Evolutionary conservation across 1,284 basidiomycete genomes (phyloP).

Genomic region (Cryptococcus jaspeensis): DNA sequence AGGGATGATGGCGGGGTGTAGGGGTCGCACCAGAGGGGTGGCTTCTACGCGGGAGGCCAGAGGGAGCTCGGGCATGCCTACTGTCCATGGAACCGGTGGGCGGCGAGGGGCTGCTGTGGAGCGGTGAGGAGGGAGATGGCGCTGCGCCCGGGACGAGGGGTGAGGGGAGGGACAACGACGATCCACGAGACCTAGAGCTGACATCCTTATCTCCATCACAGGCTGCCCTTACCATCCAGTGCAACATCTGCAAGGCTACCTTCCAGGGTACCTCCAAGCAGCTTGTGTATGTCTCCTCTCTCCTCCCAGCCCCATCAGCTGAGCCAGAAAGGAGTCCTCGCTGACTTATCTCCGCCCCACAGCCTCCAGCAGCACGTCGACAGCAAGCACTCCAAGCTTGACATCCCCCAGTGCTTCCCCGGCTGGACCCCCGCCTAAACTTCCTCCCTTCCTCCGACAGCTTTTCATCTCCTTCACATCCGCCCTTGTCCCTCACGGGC

Average conservation of each 20-base stretch:
- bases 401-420: constrained; percentile 43
- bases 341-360: neutral
- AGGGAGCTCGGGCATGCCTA: neutral
- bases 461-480: neutral
- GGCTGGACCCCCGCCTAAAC: constrained; percentile 9
- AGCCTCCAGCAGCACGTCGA: constrained; percentile 44
- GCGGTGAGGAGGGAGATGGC: neutral
- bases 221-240: constrained; percentile 54
- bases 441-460: neutral
- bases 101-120: neutral
- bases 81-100: neutral
- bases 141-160: neutral
- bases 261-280: constrained; percentile 55
- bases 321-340: neutral
- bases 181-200: constrained; percentile 22
- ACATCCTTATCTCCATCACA: constrained; percentile 7
- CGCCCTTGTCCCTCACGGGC: neutral
- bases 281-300: constrained; percentile 41
- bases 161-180: neutral
- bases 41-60: neutral
- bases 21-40: no score
- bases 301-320: neutral
- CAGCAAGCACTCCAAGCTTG: constrained; percentile 36
- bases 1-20: neutral
- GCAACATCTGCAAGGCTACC: constrained; percentile 53